Evolutionary conservation across 306 rosid species (phyloP), one percentile per base, ranked within the genome.

Genomic region (Arachis hypogaea): DNA sequence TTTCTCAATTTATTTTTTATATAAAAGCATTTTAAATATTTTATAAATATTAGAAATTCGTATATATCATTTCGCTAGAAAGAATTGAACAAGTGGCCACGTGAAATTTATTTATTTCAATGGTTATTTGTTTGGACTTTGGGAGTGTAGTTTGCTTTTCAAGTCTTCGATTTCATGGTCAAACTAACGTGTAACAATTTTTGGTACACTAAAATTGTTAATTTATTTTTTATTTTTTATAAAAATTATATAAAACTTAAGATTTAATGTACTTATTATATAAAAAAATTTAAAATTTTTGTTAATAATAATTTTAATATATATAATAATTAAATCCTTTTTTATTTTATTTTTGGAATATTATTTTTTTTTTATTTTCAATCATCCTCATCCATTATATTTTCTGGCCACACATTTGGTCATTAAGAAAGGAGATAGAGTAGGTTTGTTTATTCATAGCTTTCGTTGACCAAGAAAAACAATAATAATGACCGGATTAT

Each of bases 51-150:
- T 22, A 22, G 1, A 22, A 22, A 22, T 0, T 22, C 28, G 1
- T 22, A 22, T 22, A 22, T 22, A 22, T 22, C 28, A 22, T 22
- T 22, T 22, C 1, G 1, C 28, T 22, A 22, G 28, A 22, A 22
- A 22, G 28, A 22, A 65, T 49, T 9, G 18, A 62, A 28, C 18
- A 30, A 59, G 50, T 36, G 46, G 42, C 41, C 79, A 73, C 71
- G 83, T 79, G 83, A 73, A 79, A 79, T 40, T 41, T 66, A 3
- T 11, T 72, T 72, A 7, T 11, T 72, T 66, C 47, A 9, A 30
- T 58, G 43, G 43, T 33, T 33, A 33, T 33, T 33, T 33, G 38
- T 33, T 33, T 33, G 38, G 38, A 33, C 38, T 33, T 33, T 1
- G 18, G 4, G 58, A 12, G 14, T 52, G 58, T 52, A 69, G 69